Evolutionary conservation across 2,329 filamentous ascomycete genomes (phyloP).

Genomic region (Tolypocladium paradoxum): DNA sequence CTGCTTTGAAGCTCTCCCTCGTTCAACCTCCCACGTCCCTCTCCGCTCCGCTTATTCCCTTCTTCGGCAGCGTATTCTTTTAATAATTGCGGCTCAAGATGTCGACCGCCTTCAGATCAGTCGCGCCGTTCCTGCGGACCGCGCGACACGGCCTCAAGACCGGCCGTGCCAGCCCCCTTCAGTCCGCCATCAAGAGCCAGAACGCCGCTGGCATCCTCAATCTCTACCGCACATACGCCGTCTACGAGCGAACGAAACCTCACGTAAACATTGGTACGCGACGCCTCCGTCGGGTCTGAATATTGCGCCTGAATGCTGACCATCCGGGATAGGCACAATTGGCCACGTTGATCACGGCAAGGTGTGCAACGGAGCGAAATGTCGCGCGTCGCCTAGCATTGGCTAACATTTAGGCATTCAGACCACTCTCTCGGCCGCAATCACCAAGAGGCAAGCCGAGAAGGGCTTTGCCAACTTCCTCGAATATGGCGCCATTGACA

Average conservation of each 20-base stretch:
- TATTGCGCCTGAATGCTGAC: not conserved
- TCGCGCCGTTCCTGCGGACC: slow-evolving; percentile 72
- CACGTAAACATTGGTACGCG: slow-evolving; percentile 93
- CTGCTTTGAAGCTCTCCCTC: slow-evolving; percentile 9
- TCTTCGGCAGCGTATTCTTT: slow-evolving; percentile 14
- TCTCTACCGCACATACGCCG: slow-evolving; percentile 54
- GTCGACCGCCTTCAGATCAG: slow-evolving; percentile 68
- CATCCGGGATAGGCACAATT: slow-evolving; percentile 60
- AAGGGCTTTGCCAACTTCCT: slow-evolving; percentile 92
- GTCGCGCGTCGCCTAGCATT: not conserved
- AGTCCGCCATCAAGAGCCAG: slow-evolving; percentile 54
- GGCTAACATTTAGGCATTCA: slow-evolving; percentile 26
- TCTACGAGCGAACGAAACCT: slow-evolving; percentile 84
- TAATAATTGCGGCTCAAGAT: slow-evolving; percentile 41
- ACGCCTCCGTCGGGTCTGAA: not conserved
- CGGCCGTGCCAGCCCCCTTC: slow-evolving; percentile 65
- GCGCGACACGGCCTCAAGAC: slow-evolving; percentile 64
- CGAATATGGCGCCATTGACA: slow-evolving; percentile 97
- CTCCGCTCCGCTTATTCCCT: slow-evolving; percentile 10
- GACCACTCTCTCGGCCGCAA: slow-evolving; percentile 97
- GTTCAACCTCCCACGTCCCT: slow-evolving; percentile 1
- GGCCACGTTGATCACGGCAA: slow-evolving; percentile 99
- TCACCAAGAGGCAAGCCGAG: slow-evolving; percentile 94
- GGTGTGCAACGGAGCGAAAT: slow-evolving; percentile 37
- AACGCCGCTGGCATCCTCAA: slow-evolving; percentile 54